Evolutionary conservation across 78 protist species (phyloP), one percentile per base, ranked within the genome.

Genomic region (Isochrysis galbana): DNA sequence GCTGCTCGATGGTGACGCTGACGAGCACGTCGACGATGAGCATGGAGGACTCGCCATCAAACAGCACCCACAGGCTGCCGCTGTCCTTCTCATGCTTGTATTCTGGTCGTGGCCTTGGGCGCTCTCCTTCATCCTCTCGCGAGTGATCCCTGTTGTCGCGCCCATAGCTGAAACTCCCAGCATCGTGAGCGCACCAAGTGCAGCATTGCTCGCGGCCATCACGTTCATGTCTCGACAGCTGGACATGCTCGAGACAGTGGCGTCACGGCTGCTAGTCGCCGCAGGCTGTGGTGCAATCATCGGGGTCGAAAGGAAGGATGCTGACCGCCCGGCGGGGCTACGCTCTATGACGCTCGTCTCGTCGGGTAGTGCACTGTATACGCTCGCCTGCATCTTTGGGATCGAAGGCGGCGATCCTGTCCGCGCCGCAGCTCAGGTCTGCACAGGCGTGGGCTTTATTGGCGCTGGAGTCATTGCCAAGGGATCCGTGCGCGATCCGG

Each of bases 371-470:
- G 83, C 83, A 44, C 83, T 72, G 23, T 72, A 72, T 44, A 72
- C 83, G 19, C 83, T 72, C 83, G 83, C 83, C 34, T 1, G 11
- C 46, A 72, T 72, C 46, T 72, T 14, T 25, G 83, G 83, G 17
- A 72, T 38, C 45, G 45, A 72, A 2, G 45, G 29, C 29, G 83
- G 83, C 83, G 83, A 72, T 25, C 45, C 83, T 39, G 83, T 4
- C 32, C 42, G 83, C 19, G 83, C 83, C 44, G 83, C 83, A 44
- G 83, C 83, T 39, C 83, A 72, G 83, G 45, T 72, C 14, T 72
- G 83, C 83, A 72, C 83, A 4, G 83, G 83, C 83, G 83, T 72
- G 46, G 83, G 83, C 83, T 72, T 72, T 25, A 72, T 72, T 44
- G 83, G 83, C 83, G 83, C 83, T 11, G 83, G 83, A 7, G 83